Base-by-base conservation (phyloP, 2,329 filamentous ascomycete genomes). In the Neocatenulostroma microsporum region DNA sequence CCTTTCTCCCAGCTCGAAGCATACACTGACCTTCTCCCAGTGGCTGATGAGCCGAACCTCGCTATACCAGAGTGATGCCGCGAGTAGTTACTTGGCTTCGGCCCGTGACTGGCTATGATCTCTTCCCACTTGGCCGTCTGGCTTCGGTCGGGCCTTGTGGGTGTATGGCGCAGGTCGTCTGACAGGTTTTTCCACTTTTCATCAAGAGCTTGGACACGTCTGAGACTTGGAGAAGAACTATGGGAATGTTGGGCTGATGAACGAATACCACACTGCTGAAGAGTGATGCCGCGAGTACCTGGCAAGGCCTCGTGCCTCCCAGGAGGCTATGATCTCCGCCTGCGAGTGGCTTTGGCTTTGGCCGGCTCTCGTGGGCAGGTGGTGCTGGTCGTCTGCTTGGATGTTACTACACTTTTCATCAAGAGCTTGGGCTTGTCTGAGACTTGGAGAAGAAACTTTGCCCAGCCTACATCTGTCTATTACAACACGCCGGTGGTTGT, bases 271-370 rank as follows among this genome's bases (percentile, higher is more conserved):
- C 53, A 46, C 44, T 42, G 51, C 52, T 50, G 47, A 47, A 57
- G 54, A 55, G 54, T 57, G 54, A 57, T 55, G 54, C 54, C 53
- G 42, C 37, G 47, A 33, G 37, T 39, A 31, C 27, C 40, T 26
- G 27, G 37, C 39, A 39, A 40, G 29, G 26, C 26, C 39, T 32
- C 40, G 34, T 40, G 25, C 49, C 44, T 50, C n/a, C n/a, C n/a
- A n/a, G n/a, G n/a, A n/a, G 54, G 54, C 49, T 48, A 57, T 57
- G 54, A 57, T 57, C 53, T 57, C 54, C 45, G 40, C 51, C 44
- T 49, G 40, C 45, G 48, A 30, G 44, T 45, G 53, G 34, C 50
- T 48, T 48, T 49, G 53, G 53, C 49, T 53, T 55, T 51, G 52
- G 53, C 44, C 53, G 51, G 53, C 47, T 49, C 37, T 46, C 40